Percentiles rank a stretch among this genome's conserved stretches.
phyloP scores from a whole-genome alignment of 768 basidiomycete species.

The Russula sp. region DNA sequence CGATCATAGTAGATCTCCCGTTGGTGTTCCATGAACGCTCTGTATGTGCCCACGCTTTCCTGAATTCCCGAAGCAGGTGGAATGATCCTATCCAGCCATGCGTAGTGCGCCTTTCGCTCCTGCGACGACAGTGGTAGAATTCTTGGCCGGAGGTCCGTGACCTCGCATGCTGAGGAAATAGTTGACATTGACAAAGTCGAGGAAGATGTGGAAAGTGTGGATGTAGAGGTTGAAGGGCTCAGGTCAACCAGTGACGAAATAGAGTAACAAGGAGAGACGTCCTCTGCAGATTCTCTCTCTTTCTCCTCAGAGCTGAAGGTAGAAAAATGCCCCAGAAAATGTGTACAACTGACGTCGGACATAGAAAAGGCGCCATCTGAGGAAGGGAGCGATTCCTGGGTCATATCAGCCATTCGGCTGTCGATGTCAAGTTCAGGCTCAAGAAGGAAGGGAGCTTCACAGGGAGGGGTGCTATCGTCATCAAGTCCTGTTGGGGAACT shows the following conservation, averaged over 20 bases:
- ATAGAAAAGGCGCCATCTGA: not conserved
- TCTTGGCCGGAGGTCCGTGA: conserved; percentile 5
- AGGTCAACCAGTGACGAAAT: conserved; percentile 23
- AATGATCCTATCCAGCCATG: conserved; percentile 42
- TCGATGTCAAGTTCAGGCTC: conserved; percentile 7
- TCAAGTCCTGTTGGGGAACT: not conserved
- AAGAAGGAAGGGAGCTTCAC: not conserved
- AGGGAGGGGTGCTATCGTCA: not conserved
- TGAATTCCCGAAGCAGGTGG: conserved; percentile 39
- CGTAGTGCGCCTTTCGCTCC: conserved; percentile 48
- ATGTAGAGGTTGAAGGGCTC: conserved; percentile 4
- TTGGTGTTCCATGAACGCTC: conserved; percentile 43
- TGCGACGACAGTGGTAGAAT: conserved; percentile 17
- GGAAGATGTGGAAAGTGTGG: conserved; percentile 7
- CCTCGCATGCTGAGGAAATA: conserved; percentile 10
- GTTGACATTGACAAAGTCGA: conserved; percentile 8
- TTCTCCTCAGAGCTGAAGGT: not conserved
- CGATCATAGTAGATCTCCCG: conserved; percentile 42
- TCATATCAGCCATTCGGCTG: not conserved
- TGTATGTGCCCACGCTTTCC: conserved; percentile 47
- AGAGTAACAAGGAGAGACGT: conserved; percentile 6
- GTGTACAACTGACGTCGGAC: not conserved
- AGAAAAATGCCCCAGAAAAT: conserved; percentile 8
- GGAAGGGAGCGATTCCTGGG: not conserved
- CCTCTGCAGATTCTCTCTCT: not conserved